Evolutionary conservation across 1,284 basidiomycete species (phyloP), one percentile per base, ranked within the genome.

Genomic region (Malassezia globosa): DNA sequence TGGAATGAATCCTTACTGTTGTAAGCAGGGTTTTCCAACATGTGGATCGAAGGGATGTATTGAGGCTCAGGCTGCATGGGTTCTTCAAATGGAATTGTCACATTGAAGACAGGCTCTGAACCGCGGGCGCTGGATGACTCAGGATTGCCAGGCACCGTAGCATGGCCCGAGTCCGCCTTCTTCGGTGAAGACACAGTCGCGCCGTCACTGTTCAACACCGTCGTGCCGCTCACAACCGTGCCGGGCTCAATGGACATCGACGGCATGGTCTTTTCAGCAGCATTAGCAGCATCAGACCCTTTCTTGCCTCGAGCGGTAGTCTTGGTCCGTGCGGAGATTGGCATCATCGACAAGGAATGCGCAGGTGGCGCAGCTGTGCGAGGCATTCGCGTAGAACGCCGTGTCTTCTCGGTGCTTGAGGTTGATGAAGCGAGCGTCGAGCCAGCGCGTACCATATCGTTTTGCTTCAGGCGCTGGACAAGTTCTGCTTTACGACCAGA

Each of bases 401-500:
- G 29, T 16, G 29, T 16, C 29, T 31, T 31, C 11, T 31, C 41
- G 24, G 31, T 16, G 29, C 29, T 31, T n/a, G n/a, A n/a, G n/a
- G n/a, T n/a, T 13, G 43, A 41, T 23, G 48, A 42, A 21, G 60
- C 59, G 10, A 58, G 49, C n/a, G 63, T 61, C 43, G 62, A 60
- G 48, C 61, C 61, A 34, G 61, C 56, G 46, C 61, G 46, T 45
- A 38, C 47, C 24, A 56, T 49, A 42, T 66, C 63, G 41, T 51
- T 58, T 36, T 63, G 56, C 29, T 61, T 56, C 22, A 66, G 54
- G 48, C 63, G 60, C 47, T 58, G 54, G 47, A 66, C 54, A 27
- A 66, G 58, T 33, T 66, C 61, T 1, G 60, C 59, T 51, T 64
- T 61, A 33, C 58, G 58, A 35, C 64, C 64, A 11, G 54, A 39